A percentile compares a stretch with the other conserved stretches of the same genome.
Conservation (phyloP, 805 yeast species). For the Tetrapisispora nanseiensis region DNA sequence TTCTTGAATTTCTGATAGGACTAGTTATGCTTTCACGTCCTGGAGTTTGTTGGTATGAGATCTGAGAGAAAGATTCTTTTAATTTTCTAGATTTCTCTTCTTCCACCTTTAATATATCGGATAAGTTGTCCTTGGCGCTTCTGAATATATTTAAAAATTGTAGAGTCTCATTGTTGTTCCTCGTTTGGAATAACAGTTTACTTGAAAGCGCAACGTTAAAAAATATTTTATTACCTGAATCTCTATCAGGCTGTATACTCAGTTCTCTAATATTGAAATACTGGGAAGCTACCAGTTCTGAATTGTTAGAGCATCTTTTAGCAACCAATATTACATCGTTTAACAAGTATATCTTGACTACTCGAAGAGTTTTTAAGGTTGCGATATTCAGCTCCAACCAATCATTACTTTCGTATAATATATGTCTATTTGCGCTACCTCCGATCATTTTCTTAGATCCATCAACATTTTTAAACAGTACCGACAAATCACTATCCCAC, state of each 20-base stretch:
- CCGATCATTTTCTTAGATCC: slow-evolving; percentile 76
- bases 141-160: slow-evolving; percentile 47
- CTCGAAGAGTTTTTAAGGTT: slow-evolving; percentile 69
- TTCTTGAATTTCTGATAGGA: slow-evolving; percentile 30
- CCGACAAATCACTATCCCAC: slow-evolving; percentile 68
- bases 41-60: slow-evolving; percentile 30
- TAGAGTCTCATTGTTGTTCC: slow-evolving; percentile 17
- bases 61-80: slow-evolving; percentile 36
- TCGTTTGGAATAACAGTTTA: slow-evolving; percentile 16
- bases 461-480: slow-evolving; percentile 72
- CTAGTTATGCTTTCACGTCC: slow-evolving; percentile 20
- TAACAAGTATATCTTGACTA: slow-evolving; percentile 64
- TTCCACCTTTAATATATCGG: slow-evolving; percentile 46
- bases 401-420: slow-evolving; percentile 65
- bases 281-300: slow-evolving; percentile 1
- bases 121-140: slow-evolving; percentile 51
- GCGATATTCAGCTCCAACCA: slow-evolving; percentile 85
- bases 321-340: slow-evolving; percentile 75
- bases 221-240: neutral
- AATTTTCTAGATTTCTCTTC: slow-evolving; percentile 34
- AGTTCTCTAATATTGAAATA: slow-evolving; percentile 1
- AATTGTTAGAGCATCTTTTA: slow-evolving; percentile 33
- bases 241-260: neutral
- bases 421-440: slow-evolving; percentile 51
- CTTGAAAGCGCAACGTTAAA: slow-evolving; percentile 2